phyloP scores from a whole-genome alignment of 768 basidiomycete species.

The Mrakia frigida region DNA sequence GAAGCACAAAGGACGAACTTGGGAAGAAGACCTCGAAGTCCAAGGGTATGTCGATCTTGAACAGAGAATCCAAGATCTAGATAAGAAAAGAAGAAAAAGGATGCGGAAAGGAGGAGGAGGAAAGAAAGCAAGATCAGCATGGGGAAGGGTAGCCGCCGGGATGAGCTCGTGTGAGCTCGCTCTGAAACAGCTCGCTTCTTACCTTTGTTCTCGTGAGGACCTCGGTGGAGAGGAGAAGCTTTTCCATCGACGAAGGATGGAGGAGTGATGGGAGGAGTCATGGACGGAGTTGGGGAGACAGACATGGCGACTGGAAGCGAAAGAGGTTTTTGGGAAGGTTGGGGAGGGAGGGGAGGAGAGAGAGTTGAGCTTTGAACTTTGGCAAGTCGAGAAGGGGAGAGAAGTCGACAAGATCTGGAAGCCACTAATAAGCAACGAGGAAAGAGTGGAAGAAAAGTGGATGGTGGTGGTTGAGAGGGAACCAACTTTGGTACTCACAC shows the following conservation, averaged over 20 bases:
- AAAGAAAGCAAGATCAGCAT: background rate
- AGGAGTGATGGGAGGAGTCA: conserved; percentile 8
- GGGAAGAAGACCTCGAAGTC: conserved; percentile 20
- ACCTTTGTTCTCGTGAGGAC: conserved; percentile 28
- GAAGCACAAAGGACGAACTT: conserved; percentile 8
- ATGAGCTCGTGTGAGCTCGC: background rate
- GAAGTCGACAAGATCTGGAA: too few species aligned
- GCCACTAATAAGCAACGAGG: too few species aligned
- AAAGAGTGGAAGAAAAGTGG: too few species aligned
- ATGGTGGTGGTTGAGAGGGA: too few species aligned
- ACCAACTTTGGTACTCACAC: too few species aligned
- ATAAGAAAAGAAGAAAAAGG: background rate
- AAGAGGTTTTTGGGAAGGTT: background rate
- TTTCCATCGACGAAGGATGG: background rate
- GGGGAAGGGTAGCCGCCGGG: background rate
- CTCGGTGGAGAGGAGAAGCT: conserved; percentile 9
- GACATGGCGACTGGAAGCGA: background rate
- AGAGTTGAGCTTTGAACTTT: too few species aligned
- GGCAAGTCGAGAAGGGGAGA: too few species aligned
- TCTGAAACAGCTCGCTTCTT: background rate
- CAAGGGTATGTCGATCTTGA: background rate
- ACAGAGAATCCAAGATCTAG: conserved; percentile 30
- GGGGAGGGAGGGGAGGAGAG: background rate
- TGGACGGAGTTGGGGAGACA: background rate
- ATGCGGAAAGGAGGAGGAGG: background rate